Base-by-base conservation (phyloP, 2,329 filamentous ascomycete genomes). In the Fusarium decemcellulare region DNA sequence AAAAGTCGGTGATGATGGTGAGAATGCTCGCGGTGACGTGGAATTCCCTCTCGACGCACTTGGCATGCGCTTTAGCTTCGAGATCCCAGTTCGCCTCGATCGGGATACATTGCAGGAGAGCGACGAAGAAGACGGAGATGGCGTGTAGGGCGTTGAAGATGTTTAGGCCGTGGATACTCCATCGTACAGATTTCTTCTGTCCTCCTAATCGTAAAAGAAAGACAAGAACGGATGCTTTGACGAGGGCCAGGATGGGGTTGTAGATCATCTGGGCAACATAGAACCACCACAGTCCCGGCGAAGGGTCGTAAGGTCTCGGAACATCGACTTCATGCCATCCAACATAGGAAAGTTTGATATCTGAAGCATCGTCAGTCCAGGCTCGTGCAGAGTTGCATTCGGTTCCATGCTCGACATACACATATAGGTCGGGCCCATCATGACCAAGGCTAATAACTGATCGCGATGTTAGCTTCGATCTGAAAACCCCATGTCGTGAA, bases 211-310 rank as follows among this genome's bases (percentile, higher is more conserved):
- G 80, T 30, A 82, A 72, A 23, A 84, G 77, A 64, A 84, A 84
- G 9, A 84, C 60, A 9, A 84, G 75, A 15, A 83, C 76, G 1
- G 83, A 84, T 10, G 79, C 76, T 67, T 84, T 84, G 61, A 84
- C 81, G 12, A 84, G 73, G 23, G 81, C 80, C 3, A 85, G 71
- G 42, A 84, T 80, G 1, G 82, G 82, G 57, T 83, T 84, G 75
- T 84, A 84, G 4, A 81, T 71, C 16, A 82, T 71, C 52, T 83
- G 78, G 47, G 79, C 78, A 16, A 79, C 65, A 55, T 79, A 83
- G 72, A 79, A 79, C 76, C 76, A 81, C 68, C 62, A 65, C 2
- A 65, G 55, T 5, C 48, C 54, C 11, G 65, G 40, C 11, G 50
- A 34, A 12, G 58, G 23, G 29, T 62, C 53, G 37, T 62, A 62